Base-by-base conservation (phyloP, 2,329 filamentous ascomycete genomes). In the Exophiala spinifera region DNA sequence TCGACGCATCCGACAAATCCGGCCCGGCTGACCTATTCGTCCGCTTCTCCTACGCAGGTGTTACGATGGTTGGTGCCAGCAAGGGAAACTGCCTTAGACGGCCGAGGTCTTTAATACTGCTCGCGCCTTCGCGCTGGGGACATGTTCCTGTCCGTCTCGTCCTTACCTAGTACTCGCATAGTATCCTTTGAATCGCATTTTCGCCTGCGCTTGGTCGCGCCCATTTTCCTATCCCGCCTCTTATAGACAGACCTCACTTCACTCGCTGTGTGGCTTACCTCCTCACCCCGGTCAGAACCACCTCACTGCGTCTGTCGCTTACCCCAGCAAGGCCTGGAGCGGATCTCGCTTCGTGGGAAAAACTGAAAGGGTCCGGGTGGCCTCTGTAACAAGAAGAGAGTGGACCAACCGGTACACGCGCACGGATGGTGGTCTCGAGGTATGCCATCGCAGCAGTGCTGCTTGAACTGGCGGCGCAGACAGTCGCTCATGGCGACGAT, bases 1-100 rank as follows among this genome's bases (percentile, higher is more conserved):
- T 44, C 44, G 54, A 46, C 53, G 57, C 57, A 57, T 60, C 57
- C 57, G 57, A 60, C 48, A 55, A 57, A 51, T 60, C 57, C 57
- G 57, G 51, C 51, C 52, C n/a, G n/a, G 34, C 51, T 55, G 48
- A 55, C 48, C 56, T 49, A 54, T 51, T 55, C 46, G 37, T 51
- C 40, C 48, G 51, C 28, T 40, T 23, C 33, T 40, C 4, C 19
- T 33, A 33, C 42, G 40, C 21, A 20, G 25, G 39, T 42, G 39
- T 20, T 49, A 46, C 21, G 51, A 46, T 54, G 39, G 46, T 40
- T 54, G 46, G 51, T 39, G 15, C 36, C 36, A 15, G 31, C 44
- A 2, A 15, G 11, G 31, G 34, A 45, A 39, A 42, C 37, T 25
- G 28, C 33, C 42, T 17, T 33, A 37, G 23, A 28, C n/a, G 19